Conservation (phyloP, 2,329 filamentous ascomycete species). For the Pezicula radicicola region DNA sequence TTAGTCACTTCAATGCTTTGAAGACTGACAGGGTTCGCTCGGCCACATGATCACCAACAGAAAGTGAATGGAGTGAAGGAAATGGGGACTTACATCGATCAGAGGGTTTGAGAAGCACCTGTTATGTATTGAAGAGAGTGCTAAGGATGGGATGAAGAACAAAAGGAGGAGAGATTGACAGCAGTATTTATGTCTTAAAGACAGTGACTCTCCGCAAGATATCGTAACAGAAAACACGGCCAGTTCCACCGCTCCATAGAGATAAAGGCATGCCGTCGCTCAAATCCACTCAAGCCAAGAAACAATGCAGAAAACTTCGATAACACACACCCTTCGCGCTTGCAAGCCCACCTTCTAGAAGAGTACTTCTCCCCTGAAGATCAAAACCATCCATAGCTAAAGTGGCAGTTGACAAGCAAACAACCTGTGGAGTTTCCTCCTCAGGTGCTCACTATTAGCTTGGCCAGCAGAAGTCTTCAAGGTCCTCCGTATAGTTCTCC, state of each 20-base stretch:
- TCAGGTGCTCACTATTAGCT: background rate
- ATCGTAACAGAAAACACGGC: background rate
- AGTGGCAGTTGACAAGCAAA: background rate
- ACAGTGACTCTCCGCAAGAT: background rate
- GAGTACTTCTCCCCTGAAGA: background rate
- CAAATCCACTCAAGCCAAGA: background rate
- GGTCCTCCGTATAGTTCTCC: background rate
- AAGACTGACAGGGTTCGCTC: too few species aligned
- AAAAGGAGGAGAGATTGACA: background rate
- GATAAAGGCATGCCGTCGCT: background rate
- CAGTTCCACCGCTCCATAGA: background rate
- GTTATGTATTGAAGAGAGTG: background rate
- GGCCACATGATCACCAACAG: too few species aligned
- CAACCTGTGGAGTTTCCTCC: background rate
- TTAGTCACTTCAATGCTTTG: background rate
- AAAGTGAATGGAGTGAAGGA: too few species aligned
- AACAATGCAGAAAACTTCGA: background rate
- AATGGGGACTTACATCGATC: too few species aligned
- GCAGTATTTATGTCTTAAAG: background rate
- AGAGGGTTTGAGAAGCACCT: too few species aligned
- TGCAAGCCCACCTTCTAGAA: background rate
- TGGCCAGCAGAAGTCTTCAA: background rate
- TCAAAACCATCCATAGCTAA: background rate
- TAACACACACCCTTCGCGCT: background rate
- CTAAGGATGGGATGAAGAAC: background rate